These are phyloP conservation scores for Triticum monococcum DNA, from an alignment of 176 grass and related monocot species.

Conservation along the genomic window DNA sequence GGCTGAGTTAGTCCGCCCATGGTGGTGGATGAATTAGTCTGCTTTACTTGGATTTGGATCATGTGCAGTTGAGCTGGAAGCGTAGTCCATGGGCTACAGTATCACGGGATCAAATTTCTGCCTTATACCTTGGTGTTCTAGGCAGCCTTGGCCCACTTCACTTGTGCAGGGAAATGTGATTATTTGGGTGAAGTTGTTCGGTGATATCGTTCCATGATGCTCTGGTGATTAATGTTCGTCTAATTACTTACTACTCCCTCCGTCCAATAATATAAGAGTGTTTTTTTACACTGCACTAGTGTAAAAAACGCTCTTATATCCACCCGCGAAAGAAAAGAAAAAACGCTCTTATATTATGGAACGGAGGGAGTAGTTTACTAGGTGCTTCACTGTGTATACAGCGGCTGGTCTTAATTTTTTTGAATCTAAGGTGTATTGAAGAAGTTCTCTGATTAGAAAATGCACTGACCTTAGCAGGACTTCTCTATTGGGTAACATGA, in stretches of 20 bases:
- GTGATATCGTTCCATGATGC: background rate
- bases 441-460: background rate
- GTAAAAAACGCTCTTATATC: too few species aligned
- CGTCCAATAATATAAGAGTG: too few species aligned
- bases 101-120: background rate
- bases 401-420: background rate
- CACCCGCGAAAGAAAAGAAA: too few species aligned
- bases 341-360: too few species aligned
- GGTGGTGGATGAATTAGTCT: background rate
- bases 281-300: too few species aligned
- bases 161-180: background rate
- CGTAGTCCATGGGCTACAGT: background rate
- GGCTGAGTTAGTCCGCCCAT: too few species aligned
- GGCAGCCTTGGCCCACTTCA: background rate
- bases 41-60: background rate
- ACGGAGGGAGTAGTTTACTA: background rate
- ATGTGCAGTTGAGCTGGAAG: background rate
- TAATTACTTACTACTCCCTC: background rate
- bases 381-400: background rate
- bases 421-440: background rate
- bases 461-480: background rate
- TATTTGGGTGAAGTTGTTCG: background rate
- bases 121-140: background rate
- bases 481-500: background rate
- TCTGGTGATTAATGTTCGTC: background rate